These are phyloP conservation scores for Prunus padus DNA, from an alignment of 306 rosid species.

Conservation along the genomic window DNA sequence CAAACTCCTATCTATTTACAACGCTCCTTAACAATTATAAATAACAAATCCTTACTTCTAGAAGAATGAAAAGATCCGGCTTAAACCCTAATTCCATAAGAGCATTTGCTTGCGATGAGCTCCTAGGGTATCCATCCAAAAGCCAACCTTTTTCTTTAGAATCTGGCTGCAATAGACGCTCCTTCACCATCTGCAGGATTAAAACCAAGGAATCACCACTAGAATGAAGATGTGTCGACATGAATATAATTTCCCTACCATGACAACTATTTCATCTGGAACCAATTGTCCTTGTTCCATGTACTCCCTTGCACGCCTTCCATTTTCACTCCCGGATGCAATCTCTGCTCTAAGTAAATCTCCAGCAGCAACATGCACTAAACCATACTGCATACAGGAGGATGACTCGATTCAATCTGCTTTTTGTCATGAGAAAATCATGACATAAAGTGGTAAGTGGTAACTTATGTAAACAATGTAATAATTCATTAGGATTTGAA, in stretches of 20 bases:
- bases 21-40: not conserved
- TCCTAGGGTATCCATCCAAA: constrained; percentile 95
- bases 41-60: constrained; percentile 49
- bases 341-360: constrained; percentile 92
- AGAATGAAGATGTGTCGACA: constrained; percentile 16
- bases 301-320: constrained; percentile 66
- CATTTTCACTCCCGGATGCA: constrained; percentile 75
- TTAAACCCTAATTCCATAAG: constrained; percentile 56
- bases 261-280: constrained; percentile 85
- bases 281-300: constrained; percentile 91
- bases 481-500: not conserved
- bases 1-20: not conserved
- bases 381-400: constrained; percentile 69
- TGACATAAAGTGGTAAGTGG: constrained; percentile 13
- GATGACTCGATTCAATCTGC: constrained; percentile 45
- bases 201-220: constrained; percentile 24
- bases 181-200: constrained; percentile 77
- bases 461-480: not conserved
- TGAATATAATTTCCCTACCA: constrained; percentile 40
- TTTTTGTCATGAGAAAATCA: constrained; percentile 33
- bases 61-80: constrained; percentile 78
- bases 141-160: constrained; percentile 84
- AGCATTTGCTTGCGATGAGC: constrained; percentile 85
- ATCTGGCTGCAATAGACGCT: constrained; percentile 68
- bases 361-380: constrained; percentile 95